Evolutionary conservation across 164 flowering plant genomes (phyloP).

Genomic region (Umbilicus rupestris): DNA sequence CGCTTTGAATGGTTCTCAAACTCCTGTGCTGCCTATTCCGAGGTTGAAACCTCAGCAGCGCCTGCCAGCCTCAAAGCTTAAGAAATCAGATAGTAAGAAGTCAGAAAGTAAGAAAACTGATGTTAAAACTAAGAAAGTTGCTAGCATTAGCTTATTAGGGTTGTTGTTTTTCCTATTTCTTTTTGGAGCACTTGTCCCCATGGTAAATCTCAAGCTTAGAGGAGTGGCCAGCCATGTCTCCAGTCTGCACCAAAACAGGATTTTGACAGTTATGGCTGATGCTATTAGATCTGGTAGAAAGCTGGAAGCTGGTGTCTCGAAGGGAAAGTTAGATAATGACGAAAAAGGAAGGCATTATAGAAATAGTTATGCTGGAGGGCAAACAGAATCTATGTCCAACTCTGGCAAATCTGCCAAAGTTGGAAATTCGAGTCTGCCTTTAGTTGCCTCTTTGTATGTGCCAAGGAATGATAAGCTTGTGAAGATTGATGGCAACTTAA

Average conservation of each 20-base stretch:
- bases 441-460: slow-evolving; percentile 84
- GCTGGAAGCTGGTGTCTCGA: slow-evolving; percentile 18
- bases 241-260: slow-evolving; percentile 34
- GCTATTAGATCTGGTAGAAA: slow-evolving; percentile 23
- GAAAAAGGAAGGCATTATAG: too few species aligned
- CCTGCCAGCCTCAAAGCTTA: slow-evolving; percentile 36
- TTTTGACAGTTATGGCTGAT: slow-evolving; percentile 34
- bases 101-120: slow-evolving; percentile 37
- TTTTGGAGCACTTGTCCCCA: slow-evolving; percentile 65
- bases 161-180: slow-evolving; percentile 61
- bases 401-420: slow-evolving; percentile 17
- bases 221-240: slow-evolving; percentile 19
- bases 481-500: slow-evolving; percentile 95
- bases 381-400: slow-evolving; percentile 5
- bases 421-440: slow-evolving; percentile 58
- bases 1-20: slow-evolving; percentile 72
- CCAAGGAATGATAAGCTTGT: slow-evolving; percentile 93
- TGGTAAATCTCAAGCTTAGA: slow-evolving; percentile 50
- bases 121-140: slow-evolving; percentile 80
- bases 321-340: slow-evolving; percentile 14
- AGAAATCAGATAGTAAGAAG: slow-evolving; percentile 37
- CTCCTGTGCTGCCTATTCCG: slow-evolving; percentile 92
- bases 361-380: too few species aligned
- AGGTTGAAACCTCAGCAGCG: slow-evolving; percentile 62
- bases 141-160: slow-evolving; percentile 83